Evolutionary conservation across 2,329 filamentous ascomycete genomes (phyloP).

Genomic region (Penicillium thymicola): DNA sequence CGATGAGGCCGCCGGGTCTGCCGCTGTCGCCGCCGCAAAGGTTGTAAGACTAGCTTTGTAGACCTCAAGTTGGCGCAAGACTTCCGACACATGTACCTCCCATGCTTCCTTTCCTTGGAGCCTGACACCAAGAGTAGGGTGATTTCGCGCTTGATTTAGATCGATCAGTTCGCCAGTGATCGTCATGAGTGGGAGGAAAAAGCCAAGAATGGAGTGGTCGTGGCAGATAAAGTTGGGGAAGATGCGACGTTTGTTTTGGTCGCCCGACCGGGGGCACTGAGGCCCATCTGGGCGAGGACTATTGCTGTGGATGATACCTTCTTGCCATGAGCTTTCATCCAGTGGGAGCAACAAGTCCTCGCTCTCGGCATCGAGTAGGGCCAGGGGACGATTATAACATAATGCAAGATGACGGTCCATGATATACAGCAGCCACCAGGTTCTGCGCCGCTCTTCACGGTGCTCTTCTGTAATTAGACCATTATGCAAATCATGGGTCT

Average conservation of each 20-base stretch:
- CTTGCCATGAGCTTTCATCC: conserved; percentile 82
- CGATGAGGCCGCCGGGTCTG: conserved; percentile 26
- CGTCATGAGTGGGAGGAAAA: conserved; percentile 91
- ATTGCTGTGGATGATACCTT: conserved; percentile 67
- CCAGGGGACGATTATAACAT: conserved; percentile 87
- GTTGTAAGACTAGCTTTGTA: conserved; percentile 72
- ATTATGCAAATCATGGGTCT: conserved; percentile 19
- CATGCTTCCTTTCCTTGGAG: conserved; percentile 72
- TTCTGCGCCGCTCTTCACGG: conserved; percentile 79
- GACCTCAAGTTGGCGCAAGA: conserved; percentile 71
- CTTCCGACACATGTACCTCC: conserved; percentile 76
- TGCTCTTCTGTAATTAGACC: conserved; percentile 66
- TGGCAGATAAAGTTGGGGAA: conserved; percentile 83
- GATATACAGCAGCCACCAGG: conserved; percentile 93
- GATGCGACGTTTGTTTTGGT: conserved; percentile 51
- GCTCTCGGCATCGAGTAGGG: conserved; percentile 83
- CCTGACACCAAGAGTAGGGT: conserved; percentile 74
- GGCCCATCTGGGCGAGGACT: conserved; percentile 42
- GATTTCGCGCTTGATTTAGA: conserved; percentile 82
- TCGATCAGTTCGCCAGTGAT: conserved; percentile 90
- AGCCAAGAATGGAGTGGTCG: conserved; percentile 85
- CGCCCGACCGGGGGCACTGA: conserved; percentile 33
- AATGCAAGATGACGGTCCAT: conserved; percentile 86
- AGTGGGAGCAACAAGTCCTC: conserved; percentile 80
- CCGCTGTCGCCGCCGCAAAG: conserved; percentile 27